Evolutionary conservation across 1,284 basidiomycete genomes (phyloP).

Genomic region (Chalciporus piperatoides): DNA sequence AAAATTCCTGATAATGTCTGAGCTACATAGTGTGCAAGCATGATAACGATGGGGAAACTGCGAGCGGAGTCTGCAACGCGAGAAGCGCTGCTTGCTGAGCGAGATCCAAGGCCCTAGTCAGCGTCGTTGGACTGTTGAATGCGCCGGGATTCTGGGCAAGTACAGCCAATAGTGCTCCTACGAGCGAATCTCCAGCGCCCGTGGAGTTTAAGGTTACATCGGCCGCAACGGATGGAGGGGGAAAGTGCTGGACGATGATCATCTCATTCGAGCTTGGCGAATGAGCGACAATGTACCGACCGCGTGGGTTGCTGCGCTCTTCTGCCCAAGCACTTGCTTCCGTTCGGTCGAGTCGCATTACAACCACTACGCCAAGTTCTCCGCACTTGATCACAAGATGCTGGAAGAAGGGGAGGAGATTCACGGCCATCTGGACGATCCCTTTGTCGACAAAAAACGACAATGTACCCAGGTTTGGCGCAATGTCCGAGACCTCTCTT

Average conservation of each 20-base stretch:
- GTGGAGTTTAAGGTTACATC: conserved; percentile 71
- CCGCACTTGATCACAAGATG: conserved; percentile 85
- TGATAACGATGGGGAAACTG: conserved; percentile 64
- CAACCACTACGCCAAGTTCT: conserved; percentile 58
- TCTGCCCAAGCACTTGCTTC: conserved; percentile 44
- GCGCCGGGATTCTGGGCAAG: conserved; percentile 43
- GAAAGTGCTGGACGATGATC: conserved; percentile 69
- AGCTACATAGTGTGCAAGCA: conserved; percentile 21
- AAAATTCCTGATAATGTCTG: neutral
- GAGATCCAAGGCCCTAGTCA: conserved; percentile 43
- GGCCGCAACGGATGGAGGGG: conserved; percentile 46
- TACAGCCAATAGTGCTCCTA: conserved; percentile 67
- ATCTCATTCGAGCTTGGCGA: conserved; percentile 42
- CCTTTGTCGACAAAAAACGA: conserved; percentile 67
- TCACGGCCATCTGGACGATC: conserved; percentile 73
- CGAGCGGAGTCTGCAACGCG: conserved; percentile 56
- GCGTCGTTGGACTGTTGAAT: conserved; percentile 43
- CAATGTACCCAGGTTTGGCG: conserved; percentile 44
- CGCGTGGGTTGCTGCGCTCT: conserved; percentile 44
- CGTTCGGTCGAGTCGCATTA: conserved; percentile 50
- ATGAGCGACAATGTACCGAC: conserved; percentile 51
- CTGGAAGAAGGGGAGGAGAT: conserved; percentile 77
- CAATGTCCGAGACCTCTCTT: conserved; percentile 38
- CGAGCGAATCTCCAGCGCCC: conserved; percentile 88
- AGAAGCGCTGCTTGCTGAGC: conserved; percentile 66